Evolutionary conservation across 2,329 filamentous ascomycete species (phyloP).

Genomic region (Trichophyton mentagrophytes): DNA sequence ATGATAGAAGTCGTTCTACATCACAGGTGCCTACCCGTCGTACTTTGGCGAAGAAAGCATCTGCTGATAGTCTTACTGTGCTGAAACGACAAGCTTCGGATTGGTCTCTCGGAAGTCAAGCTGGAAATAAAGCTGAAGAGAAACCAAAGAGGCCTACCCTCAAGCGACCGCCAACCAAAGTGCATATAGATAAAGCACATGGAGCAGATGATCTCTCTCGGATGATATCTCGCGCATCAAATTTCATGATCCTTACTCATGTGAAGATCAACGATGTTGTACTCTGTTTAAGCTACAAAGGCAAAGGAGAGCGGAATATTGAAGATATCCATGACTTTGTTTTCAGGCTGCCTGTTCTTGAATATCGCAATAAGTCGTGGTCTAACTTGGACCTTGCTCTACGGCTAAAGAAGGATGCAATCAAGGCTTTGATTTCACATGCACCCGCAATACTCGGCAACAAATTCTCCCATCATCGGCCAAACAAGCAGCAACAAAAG

Average conservation of each 20-base stretch:
- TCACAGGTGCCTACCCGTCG: conserved; percentile 21
- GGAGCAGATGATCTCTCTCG: conserved; percentile 81
- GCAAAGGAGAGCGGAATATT: conserved; percentile 85
- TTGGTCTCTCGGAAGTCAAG: conserved; percentile 24
- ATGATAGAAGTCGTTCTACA: conserved; percentile 10
- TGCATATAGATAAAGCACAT: conserved; percentile 37
- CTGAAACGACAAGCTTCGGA: conserved; percentile 26
- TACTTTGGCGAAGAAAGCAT: conserved; percentile 28
- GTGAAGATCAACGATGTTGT: conserved; percentile 93
- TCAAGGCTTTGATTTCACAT: conserved; percentile 86
- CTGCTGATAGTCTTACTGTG: conserved; percentile 30
- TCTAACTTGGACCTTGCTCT: conserved; percentile 90
- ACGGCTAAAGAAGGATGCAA: conserved; percentile 85
- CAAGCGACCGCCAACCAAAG: conserved; percentile 33
- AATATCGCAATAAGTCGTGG: conserved; percentile 99
- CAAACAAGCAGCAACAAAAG: conserved; percentile 63
- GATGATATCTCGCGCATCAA: conserved; percentile 91
- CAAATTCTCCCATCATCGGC: conserved; percentile 83
- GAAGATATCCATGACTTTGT: conserved; percentile 97
- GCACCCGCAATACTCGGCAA: conserved; percentile 94
- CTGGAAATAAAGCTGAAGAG: conserved; percentile 23
- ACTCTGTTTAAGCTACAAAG: conserved; percentile 90
- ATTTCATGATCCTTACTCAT: conserved; percentile 94
- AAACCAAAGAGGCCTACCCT: conserved; percentile 38
- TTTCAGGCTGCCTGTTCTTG: conserved; percentile 83